These are phyloP conservation scores for Xylaria hypoxylon DNA, from an alignment of 2,329 filamentous ascomycete species.

Conservation along the genomic window DNA sequence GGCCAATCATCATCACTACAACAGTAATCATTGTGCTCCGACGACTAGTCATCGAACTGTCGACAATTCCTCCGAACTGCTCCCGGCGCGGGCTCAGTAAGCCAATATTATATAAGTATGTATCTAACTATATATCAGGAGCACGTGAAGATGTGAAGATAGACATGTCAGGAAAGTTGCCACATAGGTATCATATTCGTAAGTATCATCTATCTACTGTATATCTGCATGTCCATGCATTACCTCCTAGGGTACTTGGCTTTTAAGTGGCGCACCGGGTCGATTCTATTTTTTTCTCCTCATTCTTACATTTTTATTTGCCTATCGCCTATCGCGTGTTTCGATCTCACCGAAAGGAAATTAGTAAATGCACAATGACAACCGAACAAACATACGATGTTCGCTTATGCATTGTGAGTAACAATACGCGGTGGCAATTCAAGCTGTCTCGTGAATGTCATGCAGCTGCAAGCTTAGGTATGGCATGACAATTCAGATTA, in stretches of 20 bases:
- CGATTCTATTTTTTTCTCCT: conserved; percentile 8
- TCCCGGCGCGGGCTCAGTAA: neutral
- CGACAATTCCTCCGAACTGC: neutral
- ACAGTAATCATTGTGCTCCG: neutral
- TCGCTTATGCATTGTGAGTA: conserved; percentile 14
- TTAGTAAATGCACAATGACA: neutral
- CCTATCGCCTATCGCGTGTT: neutral
- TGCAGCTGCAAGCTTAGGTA: conserved; percentile 15
- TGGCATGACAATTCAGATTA: conserved; percentile 8
- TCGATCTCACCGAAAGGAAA: neutral
- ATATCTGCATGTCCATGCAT: conserved; percentile 8
- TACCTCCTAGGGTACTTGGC: neutral
- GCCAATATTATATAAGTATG: too few species aligned
- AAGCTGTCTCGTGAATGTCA: neutral
- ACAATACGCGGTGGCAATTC: neutral
- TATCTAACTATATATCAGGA: too few species aligned
- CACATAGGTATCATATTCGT: too few species aligned
- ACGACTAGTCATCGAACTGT: neutral
- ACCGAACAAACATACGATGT: neutral
- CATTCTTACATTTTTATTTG: neutral
- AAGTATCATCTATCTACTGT: neutral
- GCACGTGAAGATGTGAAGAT: too few species aligned
- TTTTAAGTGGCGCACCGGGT: conserved; percentile 5
- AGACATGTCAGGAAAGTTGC: neutral
- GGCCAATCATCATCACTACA: neutral